Conservation (phyloP, 495 filamentous ascomycete species). For the Penicillium riverlandense region DNA sequence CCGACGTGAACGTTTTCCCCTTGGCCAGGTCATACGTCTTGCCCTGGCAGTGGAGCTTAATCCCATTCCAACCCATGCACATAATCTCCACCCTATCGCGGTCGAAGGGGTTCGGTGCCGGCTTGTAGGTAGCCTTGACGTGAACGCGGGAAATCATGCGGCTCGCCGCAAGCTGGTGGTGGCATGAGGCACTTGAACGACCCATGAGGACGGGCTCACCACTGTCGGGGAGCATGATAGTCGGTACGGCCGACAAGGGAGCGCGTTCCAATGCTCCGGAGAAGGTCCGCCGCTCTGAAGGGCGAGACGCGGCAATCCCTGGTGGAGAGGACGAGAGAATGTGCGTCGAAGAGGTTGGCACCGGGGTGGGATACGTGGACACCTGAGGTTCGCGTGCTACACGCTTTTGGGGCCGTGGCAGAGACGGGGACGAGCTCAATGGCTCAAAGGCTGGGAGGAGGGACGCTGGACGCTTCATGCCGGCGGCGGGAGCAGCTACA, state of each 20-base stretch:
- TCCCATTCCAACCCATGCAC: slow-evolving; percentile 93
- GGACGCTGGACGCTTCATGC: slow-evolving; percentile 72
- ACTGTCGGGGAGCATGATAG: slow-evolving; percentile 70
- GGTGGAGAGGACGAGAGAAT: slow-evolving; percentile 86
- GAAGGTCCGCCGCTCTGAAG: slow-evolving; percentile 44
- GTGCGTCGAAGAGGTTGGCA: slow-evolving; percentile 88
- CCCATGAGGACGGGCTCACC: slow-evolving; percentile 83
- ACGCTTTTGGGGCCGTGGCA: slow-evolving; percentile 68
- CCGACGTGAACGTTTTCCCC: slow-evolving; percentile 83
- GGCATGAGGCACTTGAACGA: slow-evolving; percentile 82
- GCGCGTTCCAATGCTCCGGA: slow-evolving; percentile 76
- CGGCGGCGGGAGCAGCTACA: slow-evolving; percentile 40
- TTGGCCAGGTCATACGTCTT: slow-evolving; percentile 79
- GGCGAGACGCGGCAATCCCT: slow-evolving; percentile 31
- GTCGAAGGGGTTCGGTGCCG: slow-evolving; percentile 54
- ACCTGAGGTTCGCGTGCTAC: slow-evolving; percentile 49
- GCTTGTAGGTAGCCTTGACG: slow-evolving; percentile 77
- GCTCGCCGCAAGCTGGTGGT: slow-evolving; percentile 87
- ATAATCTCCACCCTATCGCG: slow-evolving; percentile 71
- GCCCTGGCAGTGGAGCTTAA: slow-evolving; percentile 88
- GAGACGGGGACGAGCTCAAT: slow-evolving; percentile 75
- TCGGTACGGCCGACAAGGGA: slow-evolving; percentile 74
- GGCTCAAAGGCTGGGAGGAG: slow-evolving; percentile 92
- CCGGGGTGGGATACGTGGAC: slow-evolving; percentile 69
- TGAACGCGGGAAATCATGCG: slow-evolving; percentile 88